Evolutionary conservation across 331 rosid genomes (phyloP), one percentile per base, ranked within the genome.

Genomic region (Malus hybrid): DNA sequence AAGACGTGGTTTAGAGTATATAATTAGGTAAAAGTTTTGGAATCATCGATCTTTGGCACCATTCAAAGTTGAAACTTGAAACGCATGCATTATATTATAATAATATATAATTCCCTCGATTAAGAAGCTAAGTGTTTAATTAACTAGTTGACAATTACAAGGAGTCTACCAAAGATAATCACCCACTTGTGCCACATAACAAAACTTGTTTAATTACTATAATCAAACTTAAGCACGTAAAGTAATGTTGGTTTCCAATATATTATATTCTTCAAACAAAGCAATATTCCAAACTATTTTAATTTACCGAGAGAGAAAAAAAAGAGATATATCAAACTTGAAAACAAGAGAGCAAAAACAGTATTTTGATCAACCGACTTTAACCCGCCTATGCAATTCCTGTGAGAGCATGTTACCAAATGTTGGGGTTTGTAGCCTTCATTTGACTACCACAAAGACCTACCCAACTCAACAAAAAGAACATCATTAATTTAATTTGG

Each of bases 381-480:
- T 11, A 44, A 44, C 50, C 2, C 0, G 15, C 15, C 1, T 44
- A 11, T 11, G 15, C 50, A 44, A 44, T 44, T 44, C 50, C 50
- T 4, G 50, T 11, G 50, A 11, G 79, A 79, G 82, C 86, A 72
- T 76, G 84, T 77, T 71, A 57, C 60, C 50, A 75, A 75, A 79
- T 85, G 85, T 68, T 68, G 88, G 77, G 78, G 62, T 80, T 32
- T 77, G 78, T 76, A 63, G 71, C 71, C 85, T 29, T 12, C 74
- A 76, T 73, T 79, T 75, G 79, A 65, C 57, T 68, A 63, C 42
- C 20, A 29, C 68, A 32, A 30, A 24, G 15, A 16, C 22, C 64
- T 60, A 60, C 64, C 30, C 24, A 73, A 26, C 13, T 16, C 61
- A 73, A 44, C 68, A 34, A 56, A 66, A 50, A 78, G 56, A 81